Evolutionary conservation across 1,139 yeast genomes (phyloP).

Genomic region (Blastobotrys malaysiensis): DNA sequence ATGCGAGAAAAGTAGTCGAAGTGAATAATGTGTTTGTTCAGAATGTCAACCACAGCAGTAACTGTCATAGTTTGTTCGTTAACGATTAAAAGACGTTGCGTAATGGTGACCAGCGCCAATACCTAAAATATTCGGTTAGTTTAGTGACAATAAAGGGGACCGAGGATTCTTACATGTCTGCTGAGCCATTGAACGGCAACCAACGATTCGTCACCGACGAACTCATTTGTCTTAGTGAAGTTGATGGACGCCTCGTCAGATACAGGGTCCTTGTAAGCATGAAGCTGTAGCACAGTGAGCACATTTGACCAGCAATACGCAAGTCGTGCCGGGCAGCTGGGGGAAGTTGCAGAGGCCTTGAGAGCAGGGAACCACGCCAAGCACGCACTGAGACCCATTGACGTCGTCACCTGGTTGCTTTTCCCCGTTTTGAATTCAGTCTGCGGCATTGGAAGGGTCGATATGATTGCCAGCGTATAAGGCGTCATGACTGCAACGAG

Average conservation of each 20-base stretch:
- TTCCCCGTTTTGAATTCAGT: slow-evolving; percentile 51
- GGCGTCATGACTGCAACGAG: slow-evolving; percentile 58
- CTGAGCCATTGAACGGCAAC: slow-evolving; percentile 58
- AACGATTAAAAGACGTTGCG: slow-evolving; percentile 43
- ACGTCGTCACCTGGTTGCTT: slow-evolving; percentile 37
- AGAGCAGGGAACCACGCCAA: slow-evolving; percentile 58
- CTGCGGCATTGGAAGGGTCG: slow-evolving; percentile 48
- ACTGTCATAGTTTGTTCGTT: slow-evolving; percentile 38
- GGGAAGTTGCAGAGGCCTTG: slow-evolving; percentile 14
- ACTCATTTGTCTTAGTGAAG: slow-evolving; percentile 44
- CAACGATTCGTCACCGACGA: slow-evolving; percentile 45
- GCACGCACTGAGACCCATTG: slow-evolving; percentile 42
- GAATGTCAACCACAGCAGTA: slow-evolving; percentile 40
- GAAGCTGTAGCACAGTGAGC: slow-evolving; percentile 51
- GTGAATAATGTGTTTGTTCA: slow-evolving; percentile 42
- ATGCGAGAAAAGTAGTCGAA: slow-evolving; percentile 33
- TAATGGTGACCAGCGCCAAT: slow-evolving; percentile 45
- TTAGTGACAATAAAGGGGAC: not conserved
- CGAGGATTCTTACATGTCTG: slow-evolving; percentile 27
- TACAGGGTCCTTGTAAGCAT: slow-evolving; percentile 40
- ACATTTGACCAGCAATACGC: slow-evolving; percentile 66
- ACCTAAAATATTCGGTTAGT: slow-evolving; percentile 26
- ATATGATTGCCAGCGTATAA: slow-evolving; percentile 46
- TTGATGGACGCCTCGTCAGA: slow-evolving; percentile 33
- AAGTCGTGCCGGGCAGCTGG: slow-evolving; percentile 40